Evolutionary conservation across 805 yeast genomes (phyloP), one percentile per base, ranked within the genome.

Genomic region (Saturnispora sanitii): DNA sequence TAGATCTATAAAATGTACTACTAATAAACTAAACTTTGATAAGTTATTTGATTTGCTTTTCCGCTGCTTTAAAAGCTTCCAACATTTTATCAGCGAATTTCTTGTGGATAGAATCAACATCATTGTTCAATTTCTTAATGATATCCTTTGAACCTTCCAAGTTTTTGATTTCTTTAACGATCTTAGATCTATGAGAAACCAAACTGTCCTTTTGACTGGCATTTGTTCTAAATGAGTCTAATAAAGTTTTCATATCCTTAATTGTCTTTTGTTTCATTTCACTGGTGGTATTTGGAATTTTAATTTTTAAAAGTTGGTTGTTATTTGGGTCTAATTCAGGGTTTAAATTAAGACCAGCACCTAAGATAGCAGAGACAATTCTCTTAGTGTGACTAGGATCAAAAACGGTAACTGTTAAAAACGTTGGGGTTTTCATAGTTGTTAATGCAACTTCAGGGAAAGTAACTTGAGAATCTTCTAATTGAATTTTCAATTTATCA

Each of bases 261-360:
- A 67, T 70, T 42, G 73, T 78, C 46, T 66, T 62, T 17, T 41
- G 43, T 65, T 73, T 78, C 21, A 79, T 65, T 43, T 82, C 94
- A 4, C 78, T 70, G 3, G 90, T 78, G 15, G 79, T 71, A 20
- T 86, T 77, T 13, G 94, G 94, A 44, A 87, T 64, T 2, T 83
- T 73, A 15, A 86, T 79, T 48, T 75, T 77, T 52, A 90, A 65
- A 25, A 79, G 68, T 59, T 82, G 94, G 26, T 79, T 77, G 55
- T 82, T 82, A 40, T 73, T 65, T 1, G 83, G 75, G 44, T 85
- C 88, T 18, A 67, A 68, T 54, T 82, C 88, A 1, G 97, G 95
- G 45, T 79, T 85, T 67, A 90, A 60, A 52, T 83, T 82, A 55
- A 84, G 62, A 8, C 74, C 73, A 0, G 88, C 68, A 1, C 73